Percentiles rank a stretch among this genome's conserved stretches.
Evolutionary conservation across 2,329 filamentous ascomycete genomes (phyloP).

Genomic region (Diaporthe helianthi): DNA sequence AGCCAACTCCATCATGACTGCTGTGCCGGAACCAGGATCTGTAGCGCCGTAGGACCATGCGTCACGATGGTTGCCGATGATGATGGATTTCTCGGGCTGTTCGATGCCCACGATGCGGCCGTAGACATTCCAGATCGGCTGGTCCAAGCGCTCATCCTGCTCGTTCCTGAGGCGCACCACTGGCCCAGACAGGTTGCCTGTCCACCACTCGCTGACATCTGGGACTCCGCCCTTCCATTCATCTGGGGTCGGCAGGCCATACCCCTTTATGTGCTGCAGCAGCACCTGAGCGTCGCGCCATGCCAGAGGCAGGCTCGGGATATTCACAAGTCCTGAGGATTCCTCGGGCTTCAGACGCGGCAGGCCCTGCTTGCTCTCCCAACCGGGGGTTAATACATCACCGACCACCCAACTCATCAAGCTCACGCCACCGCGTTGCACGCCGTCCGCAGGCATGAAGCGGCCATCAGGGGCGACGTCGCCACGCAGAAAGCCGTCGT

Average conservation of each 20-base stretch:
- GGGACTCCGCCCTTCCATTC: conserved; percentile 82
- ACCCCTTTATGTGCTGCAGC: conserved; percentile 76
- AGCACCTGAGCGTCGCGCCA: conserved; percentile 88
- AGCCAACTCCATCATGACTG: conserved; percentile 87
- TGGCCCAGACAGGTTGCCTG: conserved; percentile 77
- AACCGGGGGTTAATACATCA: conserved; percentile 91
- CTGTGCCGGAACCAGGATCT: conserved; percentile 87
- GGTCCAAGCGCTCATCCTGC: conserved; percentile 82
- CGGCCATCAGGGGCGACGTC: conserved; percentile 77
- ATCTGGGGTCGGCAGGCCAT: conserved; percentile 71
- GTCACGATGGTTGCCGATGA: conserved; percentile 93
- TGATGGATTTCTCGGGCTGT: conserved; percentile 80
- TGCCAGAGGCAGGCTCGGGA: conserved; percentile 87
- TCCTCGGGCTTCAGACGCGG: conserved; percentile 74
- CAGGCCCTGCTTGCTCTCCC: conserved; percentile 70
- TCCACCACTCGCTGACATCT: conserved; percentile 81
- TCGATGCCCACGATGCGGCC: conserved; percentile 86
- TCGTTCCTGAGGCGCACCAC: conserved; percentile 83
- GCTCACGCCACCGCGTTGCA: conserved; percentile 83
- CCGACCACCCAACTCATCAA: conserved; percentile 84
- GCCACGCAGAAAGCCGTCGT: conserved; percentile 81
- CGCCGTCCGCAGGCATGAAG: conserved; percentile 81
- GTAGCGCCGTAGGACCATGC: conserved; percentile 89
- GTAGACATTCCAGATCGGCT: conserved; percentile 92
- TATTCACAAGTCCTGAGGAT: conserved; percentile 76